These are phyloP conservation scores for Colletotrichum paranaense DNA, from an alignment of 2,329 filamentous ascomycete genomes.

Conservation along the genomic window DNA sequence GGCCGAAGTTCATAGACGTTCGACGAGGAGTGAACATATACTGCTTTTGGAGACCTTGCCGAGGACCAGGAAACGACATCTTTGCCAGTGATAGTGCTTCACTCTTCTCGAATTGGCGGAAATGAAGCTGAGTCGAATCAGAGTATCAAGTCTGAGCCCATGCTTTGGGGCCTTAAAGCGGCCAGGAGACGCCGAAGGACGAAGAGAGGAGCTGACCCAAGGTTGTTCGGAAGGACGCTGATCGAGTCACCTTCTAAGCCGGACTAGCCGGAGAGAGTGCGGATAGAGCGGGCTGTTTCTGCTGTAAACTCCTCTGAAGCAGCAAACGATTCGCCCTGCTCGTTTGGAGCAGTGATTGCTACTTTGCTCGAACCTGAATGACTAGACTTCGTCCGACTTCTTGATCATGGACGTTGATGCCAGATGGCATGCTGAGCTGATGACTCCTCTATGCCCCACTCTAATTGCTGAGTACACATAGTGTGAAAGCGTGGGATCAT, in stretches of 20 bases:
- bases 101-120: neutral
- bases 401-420: neutral
- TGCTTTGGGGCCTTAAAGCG: slow-evolving; percentile 7
- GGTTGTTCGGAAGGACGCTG: neutral
- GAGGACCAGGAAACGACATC: neutral
- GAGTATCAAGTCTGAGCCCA: neutral
- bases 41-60: neutral
- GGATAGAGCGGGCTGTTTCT: neutral
- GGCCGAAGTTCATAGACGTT: neutral
- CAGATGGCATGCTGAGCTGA: neutral
- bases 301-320: neutral
- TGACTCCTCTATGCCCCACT: neutral
- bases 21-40: neutral
- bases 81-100: neutral
- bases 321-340: neutral
- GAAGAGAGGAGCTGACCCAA: neutral
- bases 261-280: neutral
- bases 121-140: slow-evolving; percentile 3
- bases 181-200: neutral
- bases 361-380: neutral
- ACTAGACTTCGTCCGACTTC: slow-evolving; percentile 1
- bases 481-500: slow-evolving; percentile 9
- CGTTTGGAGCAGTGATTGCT: neutral
- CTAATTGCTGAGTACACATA: neutral
- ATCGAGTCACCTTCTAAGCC: neutral